Conservation (phyloP, 129 eudicot species). For the Saposhnikovia divaricata region DNA sequence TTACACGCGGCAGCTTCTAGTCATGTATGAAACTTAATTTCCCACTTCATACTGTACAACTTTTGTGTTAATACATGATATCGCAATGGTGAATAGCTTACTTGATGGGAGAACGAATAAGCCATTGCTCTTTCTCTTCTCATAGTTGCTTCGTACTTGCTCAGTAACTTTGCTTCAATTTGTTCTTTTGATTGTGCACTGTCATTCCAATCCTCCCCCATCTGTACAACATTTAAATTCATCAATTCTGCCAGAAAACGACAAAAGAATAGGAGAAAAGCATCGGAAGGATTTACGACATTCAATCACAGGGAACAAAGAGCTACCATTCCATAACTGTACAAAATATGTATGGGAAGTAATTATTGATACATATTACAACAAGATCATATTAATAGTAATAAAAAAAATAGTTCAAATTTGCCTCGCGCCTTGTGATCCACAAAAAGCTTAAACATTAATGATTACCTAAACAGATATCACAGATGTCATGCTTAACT, state of each 20-base stretch:
- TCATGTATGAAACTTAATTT: not conserved
- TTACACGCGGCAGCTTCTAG: not conserved
- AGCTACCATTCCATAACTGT: not conserved
- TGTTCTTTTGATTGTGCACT: constrained; percentile 79
- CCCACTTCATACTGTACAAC: not conserved
- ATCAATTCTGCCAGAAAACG: not conserved
- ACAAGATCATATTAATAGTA: not conserved
- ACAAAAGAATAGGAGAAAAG: not conserved
- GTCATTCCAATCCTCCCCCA: constrained; percentile 87
- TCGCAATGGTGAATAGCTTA: constrained; percentile 18
- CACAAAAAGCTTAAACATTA: not conserved
- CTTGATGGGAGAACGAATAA: constrained; percentile 95
- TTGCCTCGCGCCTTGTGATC: not conserved
- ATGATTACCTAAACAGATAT: not conserved
- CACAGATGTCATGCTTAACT: not conserved
- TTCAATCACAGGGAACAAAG: not conserved
- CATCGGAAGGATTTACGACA: not conserved
- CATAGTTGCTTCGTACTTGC: constrained; percentile 84
- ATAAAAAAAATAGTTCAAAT: not conserved
- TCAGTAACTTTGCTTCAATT: constrained; percentile 63
- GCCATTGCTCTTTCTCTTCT: constrained; percentile 92
- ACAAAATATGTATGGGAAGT: not conserved
- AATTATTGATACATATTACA: not conserved
- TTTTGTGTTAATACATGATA: not conserved
- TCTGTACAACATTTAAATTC: constrained; percentile 30